Evolutionary conservation across 192 early-diverging fungal genomes (phyloP).

Genomic region (Kickxella alabastrina): DNA sequence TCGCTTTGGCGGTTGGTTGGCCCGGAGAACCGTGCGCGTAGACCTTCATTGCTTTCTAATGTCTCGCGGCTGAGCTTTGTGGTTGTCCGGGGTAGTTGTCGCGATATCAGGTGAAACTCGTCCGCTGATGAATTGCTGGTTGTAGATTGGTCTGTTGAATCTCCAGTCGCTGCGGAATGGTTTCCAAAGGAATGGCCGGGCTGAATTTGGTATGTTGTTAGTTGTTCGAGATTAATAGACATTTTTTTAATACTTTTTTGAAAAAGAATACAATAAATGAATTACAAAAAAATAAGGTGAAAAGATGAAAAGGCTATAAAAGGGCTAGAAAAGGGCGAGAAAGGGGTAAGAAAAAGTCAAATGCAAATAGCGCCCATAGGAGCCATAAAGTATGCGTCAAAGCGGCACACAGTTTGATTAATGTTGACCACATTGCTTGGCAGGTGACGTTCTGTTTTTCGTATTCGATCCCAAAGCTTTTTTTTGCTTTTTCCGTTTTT

Average conservation of each 20-base stretch:
- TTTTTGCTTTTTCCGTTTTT: background rate
- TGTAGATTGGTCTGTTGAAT: constrained; percentile 1
- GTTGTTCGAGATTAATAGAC: constrained; percentile 46
- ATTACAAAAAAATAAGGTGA: background rate
- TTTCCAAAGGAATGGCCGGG: constrained; percentile 20
- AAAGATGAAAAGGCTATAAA: background rate
- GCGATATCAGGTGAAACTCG: constrained; percentile 36
- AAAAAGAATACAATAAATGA: background rate
- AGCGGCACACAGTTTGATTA: too few species aligned
- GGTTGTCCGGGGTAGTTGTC: constrained; percentile 39
- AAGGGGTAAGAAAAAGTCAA: background rate
- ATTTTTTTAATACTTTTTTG: constrained; percentile 12
- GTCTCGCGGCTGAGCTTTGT: constrained; percentile 43
- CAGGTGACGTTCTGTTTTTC: background rate
- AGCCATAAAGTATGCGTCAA: too few species aligned
- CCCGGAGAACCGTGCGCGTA: constrained; percentile 19
- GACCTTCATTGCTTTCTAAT: constrained; percentile 21
- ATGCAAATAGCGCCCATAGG: too few species aligned
- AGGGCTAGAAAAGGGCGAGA: too few species aligned
- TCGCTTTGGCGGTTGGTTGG: background rate
- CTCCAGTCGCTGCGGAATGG: background rate
- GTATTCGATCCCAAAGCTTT: background rate
- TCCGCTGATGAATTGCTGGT: background rate
- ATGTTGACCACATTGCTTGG: background rate
- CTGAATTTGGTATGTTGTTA: constrained; percentile 27